Base-by-base conservation (phyloP, 768 basidiomycete genomes). In the Phanerochaete carnosa region DNA sequence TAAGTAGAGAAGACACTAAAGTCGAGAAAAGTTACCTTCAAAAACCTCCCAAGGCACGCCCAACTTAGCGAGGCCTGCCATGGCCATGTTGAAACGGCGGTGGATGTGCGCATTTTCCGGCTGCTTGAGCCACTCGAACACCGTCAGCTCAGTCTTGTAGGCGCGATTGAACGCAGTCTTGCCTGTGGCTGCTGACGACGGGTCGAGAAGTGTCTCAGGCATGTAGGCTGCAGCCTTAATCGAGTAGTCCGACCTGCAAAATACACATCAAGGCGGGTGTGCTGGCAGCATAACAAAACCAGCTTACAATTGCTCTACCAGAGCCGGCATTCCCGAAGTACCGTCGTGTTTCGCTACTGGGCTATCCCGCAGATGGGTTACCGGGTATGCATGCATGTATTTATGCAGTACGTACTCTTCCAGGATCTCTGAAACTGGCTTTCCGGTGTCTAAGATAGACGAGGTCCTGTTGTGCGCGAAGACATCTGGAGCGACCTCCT, bases 401-500 rank as follows among this genome's bases (percentile, higher is more conserved):
- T 11, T 43, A 8, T 8, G 5, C 16, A 11, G 8, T 8, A 45
- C 56, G 4, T 30, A 58, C 47, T 58, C 47, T 12, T 26, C 39
- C 16, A 55, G 23, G 39, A 63, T 60, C 15, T 50, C 55, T 23
- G 15, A 25, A 65, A 59, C 63, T 61, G 30, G 23, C 59, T 65
- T 68, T 25, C 58, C 62, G 12, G 65, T 68, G 29, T 65, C 67
- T 12, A 69, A 50, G 9, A 65, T 55, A 6, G 62, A 60, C n/a
- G 62, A 72, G n/a, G 70, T 32, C 13, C 66, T 62, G 57, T 70
- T 73, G 63, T 69, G 66, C 4, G 69, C 67, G 43, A 72, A 73
- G 11, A 72, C 70, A 26, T 72, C 65, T 15, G 72, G 72, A 1
- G 62, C 59, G 6, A 73, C 67, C 58, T 74, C 73, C 13, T 59